These are phyloP conservation scores for Calonectria pseudoreteaudii DNA, from an alignment of 2,329 filamentous ascomycete species.

Conservation along the genomic window DNA sequence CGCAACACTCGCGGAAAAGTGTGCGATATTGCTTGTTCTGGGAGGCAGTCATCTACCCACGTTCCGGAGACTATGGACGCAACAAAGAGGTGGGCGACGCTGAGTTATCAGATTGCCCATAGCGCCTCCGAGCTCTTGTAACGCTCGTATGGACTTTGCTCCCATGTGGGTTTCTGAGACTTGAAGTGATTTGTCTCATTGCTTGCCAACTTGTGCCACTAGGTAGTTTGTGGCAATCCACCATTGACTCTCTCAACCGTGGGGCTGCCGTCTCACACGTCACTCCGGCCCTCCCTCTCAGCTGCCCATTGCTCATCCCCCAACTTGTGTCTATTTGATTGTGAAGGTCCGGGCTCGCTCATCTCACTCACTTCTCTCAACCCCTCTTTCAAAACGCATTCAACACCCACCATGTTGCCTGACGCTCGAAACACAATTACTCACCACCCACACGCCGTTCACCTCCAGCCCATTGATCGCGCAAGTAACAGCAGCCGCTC, in stretches of 20 bases:
- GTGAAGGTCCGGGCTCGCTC: neutral
- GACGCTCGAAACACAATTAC: conserved; percentile 56
- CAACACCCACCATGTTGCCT: conserved; percentile 51
- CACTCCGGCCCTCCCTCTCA: neutral
- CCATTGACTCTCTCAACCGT: neutral
- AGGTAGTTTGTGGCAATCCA: neutral
- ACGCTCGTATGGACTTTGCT: neutral
- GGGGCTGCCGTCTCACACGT: conserved; percentile 15
- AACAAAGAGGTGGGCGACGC: neutral
- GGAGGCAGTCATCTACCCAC: neutral
- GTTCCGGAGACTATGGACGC: neutral
- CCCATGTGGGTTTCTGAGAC: neutral
- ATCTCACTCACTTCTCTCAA: conserved; percentile 7
- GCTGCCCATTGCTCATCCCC: neutral
- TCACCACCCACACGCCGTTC: conserved; percentile 59
- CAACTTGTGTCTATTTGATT: neutral
- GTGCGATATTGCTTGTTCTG: neutral
- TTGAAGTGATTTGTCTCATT: neutral
- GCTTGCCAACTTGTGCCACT: neutral
- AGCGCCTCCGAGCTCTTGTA: neutral
- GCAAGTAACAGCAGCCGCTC: conserved; percentile 37
- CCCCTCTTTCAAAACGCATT: neutral
- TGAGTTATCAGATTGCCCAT: neutral
- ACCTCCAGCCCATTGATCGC: conserved; percentile 50
- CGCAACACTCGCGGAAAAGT: neutral